These are phyloP conservation scores for Microbotryum lychnidis-dioicae DNA, from an alignment of 1,284 basidiomycete genomes.

Conservation along the genomic window DNA sequence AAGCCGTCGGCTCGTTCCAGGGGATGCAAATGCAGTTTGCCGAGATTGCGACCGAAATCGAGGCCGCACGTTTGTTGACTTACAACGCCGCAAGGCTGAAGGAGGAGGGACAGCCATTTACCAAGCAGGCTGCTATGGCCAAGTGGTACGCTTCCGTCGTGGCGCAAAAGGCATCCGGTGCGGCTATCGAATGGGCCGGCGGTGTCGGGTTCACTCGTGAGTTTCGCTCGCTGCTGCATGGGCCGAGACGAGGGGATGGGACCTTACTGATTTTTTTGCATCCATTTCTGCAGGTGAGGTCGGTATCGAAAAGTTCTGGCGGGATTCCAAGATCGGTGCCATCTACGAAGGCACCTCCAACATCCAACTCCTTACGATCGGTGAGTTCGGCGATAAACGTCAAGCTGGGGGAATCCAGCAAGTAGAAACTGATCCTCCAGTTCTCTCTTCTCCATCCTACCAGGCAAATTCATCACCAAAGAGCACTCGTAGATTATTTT, in stretches of 20 bases:
- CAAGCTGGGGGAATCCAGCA: too few species aligned
- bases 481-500: constrained; percentile 16
- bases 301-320: constrained; percentile 41
- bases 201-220: constrained; percentile 79
- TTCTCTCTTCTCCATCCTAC: too few species aligned
- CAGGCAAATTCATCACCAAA: constrained; percentile 26
- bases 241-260: not conserved
- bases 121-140: constrained; percentile 66
- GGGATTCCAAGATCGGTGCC: constrained; percentile 82
- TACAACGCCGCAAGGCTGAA: constrained; percentile 89
- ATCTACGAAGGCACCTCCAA: constrained; percentile 81
- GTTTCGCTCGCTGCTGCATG: not conserved
- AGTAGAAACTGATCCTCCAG: too few species aligned
- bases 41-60: constrained; percentile 53
- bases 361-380: constrained; percentile 94
- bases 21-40: constrained; percentile 95
- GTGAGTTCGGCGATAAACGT: constrained; percentile 52
- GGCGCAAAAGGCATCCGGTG: constrained; percentile 77
- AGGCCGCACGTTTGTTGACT: constrained; percentile 82
- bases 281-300: constrained; percentile 15
- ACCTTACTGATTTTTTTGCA: not conserved
- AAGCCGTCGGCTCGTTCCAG: constrained; percentile 82
- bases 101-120: constrained; percentile 80
- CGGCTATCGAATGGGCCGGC: constrained; percentile 94
- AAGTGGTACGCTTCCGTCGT: constrained; percentile 75